Evolutionary conservation across 129 eudicot genomes (phyloP).

Genomic region (Oenanthe sinensis): DNA sequence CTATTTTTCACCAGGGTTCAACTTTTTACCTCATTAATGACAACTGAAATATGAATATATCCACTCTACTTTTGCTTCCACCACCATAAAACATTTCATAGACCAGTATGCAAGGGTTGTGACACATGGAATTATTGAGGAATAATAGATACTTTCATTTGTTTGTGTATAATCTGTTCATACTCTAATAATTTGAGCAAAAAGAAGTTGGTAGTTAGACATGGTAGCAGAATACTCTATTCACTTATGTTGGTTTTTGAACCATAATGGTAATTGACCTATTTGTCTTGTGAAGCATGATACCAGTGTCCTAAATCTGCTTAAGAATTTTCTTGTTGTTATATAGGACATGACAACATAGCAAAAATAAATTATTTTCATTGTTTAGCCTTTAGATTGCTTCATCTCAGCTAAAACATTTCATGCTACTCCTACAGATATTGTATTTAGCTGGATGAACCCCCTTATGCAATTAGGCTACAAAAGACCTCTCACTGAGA

Average conservation of each 20-base stretch:
- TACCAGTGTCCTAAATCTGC: background rate
- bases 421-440: constrained; percentile 28
- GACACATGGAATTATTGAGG: background rate
- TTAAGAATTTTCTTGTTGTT: background rate
- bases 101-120: background rate
- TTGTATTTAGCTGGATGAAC: constrained; percentile 69
- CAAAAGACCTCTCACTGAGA: constrained; percentile 80
- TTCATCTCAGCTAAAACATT: background rate
- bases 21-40: background rate
- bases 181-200: background rate
- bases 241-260: background rate
- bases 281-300: background rate
- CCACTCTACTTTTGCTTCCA: background rate
- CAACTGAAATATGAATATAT: background rate
- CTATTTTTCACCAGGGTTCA: background rate
- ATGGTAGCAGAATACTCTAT: background rate
- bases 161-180: background rate
- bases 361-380: background rate
- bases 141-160: background rate
- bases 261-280: background rate
- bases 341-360: background rate
- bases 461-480: constrained; percentile 85
- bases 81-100: background rate
- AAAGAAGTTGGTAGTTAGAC: background rate
- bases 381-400: background rate